Conservation (phyloP, 176 grass and related monocot genomes). For the Oropetium thomaeum region DNA sequence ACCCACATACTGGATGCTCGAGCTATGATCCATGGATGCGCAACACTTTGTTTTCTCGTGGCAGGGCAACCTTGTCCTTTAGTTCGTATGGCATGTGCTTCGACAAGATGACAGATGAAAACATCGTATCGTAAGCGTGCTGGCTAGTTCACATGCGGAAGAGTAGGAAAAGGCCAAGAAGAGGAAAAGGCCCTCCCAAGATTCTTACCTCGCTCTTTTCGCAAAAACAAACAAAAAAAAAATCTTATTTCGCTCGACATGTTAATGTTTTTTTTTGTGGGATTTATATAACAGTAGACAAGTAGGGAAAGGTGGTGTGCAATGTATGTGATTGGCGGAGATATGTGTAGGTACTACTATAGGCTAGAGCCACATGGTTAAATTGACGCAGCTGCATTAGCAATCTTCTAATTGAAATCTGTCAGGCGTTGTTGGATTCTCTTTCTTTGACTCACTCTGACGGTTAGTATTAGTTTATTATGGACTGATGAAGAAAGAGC, state of each 20-base stretch:
- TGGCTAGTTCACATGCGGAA: slow-evolving; percentile 27
- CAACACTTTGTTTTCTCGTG: neutral
- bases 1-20: no score
- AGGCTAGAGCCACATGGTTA: slow-evolving; percentile 28
- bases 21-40: neutral
- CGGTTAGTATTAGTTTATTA: neutral
- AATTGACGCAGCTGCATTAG: neutral
- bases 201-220: no score
- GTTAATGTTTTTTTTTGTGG: no score
- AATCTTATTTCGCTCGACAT: no score
- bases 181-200: neutral
- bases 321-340: no score
- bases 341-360: no score
- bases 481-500: neutral
- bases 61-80: neutral
- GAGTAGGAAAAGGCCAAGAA: neutral
- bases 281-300: no score
- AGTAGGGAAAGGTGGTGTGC: no score
- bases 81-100: neutral
- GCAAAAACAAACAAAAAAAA: no score
- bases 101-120: neutral
- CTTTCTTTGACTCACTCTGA: slow-evolving; percentile 9
- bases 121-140: neutral
- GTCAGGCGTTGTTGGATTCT: neutral
- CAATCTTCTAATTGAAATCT: no score